These are phyloP conservation scores for Phylloporus sp. DNA, from an alignment of 768 basidiomycete genomes.

Conservation along the genomic window DNA sequence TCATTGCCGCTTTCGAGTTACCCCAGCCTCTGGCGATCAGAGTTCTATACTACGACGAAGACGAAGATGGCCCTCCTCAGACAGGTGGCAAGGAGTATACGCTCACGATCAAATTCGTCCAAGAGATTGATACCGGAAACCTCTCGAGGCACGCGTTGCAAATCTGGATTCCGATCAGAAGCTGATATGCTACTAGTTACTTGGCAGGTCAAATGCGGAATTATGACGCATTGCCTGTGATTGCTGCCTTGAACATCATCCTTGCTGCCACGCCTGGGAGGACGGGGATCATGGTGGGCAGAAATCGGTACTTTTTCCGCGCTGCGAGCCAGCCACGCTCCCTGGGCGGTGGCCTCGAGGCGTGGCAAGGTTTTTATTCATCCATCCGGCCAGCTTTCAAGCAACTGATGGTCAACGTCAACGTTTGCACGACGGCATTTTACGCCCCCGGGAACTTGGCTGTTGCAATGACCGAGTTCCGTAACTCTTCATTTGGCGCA, in stretches of 20 bases:
- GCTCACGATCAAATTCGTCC: constrained; percentile 40
- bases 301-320: constrained; percentile 52
- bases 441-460: constrained; percentile 43
- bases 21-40: constrained; percentile 40
- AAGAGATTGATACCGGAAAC: constrained; percentile 41
- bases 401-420: constrained; percentile 53
- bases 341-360: constrained; percentile 53
- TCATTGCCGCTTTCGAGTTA: constrained; percentile 40
- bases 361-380: constrained; percentile 51
- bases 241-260: constrained; percentile 50
- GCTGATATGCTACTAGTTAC: constrained; percentile 35
- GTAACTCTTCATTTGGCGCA: constrained; percentile 53
- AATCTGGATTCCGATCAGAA: neutral
- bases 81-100: constrained; percentile 40
- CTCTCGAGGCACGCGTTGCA: constrained; percentile 35
- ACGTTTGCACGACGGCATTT: constrained; percentile 49
- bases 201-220: constrained; percentile 42
- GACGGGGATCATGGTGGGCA: constrained; percentile 49
- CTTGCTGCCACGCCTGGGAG: constrained; percentile 43
- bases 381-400: constrained; percentile 39
- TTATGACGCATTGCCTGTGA: constrained; percentile 45
- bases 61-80: constrained; percentile 32
- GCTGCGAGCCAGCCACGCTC: constrained; percentile 24
- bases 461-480: constrained; percentile 39
- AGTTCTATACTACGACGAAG: constrained; percentile 44